Evolutionary conservation across 2,329 filamentous ascomycete species (phyloP), one percentile per base, ranked within the genome.

Genomic region (Colletotrichum viniferum): DNA sequence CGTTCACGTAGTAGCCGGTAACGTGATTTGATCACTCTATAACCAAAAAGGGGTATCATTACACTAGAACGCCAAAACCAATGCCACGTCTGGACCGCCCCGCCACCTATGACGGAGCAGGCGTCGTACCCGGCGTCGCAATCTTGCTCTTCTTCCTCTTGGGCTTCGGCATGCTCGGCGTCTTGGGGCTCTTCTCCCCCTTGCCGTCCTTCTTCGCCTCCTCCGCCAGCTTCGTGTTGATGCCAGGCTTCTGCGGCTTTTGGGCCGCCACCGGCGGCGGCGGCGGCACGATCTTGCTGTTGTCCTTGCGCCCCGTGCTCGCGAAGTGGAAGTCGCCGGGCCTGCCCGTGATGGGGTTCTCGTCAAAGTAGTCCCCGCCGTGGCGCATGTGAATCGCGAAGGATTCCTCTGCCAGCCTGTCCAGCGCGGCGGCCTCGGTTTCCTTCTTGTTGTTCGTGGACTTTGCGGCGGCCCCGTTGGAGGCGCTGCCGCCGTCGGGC

Each of bases 271-370:
- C 60, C 55, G 69, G 72, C 56, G 52, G 73, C 73, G 66, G 76
- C 52, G 77, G 65, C 48, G 77, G 65, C 34, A 77, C 76, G 9
- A 83, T 77, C 72, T 84, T 85, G 67, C 56, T 69, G 13, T 62
- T 69, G 69, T 85, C 82, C 79, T 90, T 90, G 69, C 91, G 87
- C 2, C 92, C 91, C 0, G 91, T 92, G 9, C 90, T 91, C 10
- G 89, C 89, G 13, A 93, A 87, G 78, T 93, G 91, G 82, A 93
- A 94, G 69, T 92, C 90, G 65, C 92, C 92, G 1, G 92, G 92
- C 34, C 89, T 88, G 64, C 92, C 92, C 1, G 91, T 93, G 78
- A 94, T 93, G 56, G 92, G 91, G 78, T 92, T 93, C 81, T 93
- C 90, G 82, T 94, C 91, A 83, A 93, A 90, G 80, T 92, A 93